phyloP scores from a whole-genome alignment of 2,329 filamentous ascomycete genomes.

The Coniosporium uncinatum region DNA sequence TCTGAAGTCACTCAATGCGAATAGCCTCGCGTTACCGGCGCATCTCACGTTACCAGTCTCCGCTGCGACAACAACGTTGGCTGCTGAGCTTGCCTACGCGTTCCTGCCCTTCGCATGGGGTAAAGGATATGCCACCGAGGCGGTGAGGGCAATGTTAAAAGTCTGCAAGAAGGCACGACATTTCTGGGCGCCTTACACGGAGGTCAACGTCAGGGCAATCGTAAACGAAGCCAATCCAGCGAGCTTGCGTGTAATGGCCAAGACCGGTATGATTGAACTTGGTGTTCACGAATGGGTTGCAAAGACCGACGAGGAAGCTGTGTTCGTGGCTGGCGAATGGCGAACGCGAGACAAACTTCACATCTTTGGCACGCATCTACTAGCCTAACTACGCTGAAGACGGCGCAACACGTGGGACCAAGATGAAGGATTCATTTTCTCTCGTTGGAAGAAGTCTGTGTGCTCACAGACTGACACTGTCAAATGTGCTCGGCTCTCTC shows the following conservation, averaged over 20 bases:
- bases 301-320: too few species aligned
- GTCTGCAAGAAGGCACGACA: conserved; percentile 10
- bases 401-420: too few species aligned
- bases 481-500: too few species aligned
- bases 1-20: conserved; percentile 12
- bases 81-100: conserved; percentile 12
- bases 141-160: conserved; percentile 15
- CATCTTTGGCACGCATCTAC: conserved; percentile 19
- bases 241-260: conserved; percentile 22
- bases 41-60: conserved; percentile 9
- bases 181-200: conserved; percentile 18
- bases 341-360: conserved; percentile 13
- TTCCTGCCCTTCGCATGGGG: conserved; percentile 13
- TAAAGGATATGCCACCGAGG: conserved; percentile 14
- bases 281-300: conserved; percentile 20
- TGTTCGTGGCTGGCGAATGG: conserved; percentile 18
- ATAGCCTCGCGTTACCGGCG: conserved; percentile 9
- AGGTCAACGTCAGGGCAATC: conserved; percentile 20
- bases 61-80: conserved; percentile 11
- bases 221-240: conserved; percentile 21
- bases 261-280: conserved; percentile 16
- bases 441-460: too few species aligned
- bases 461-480: too few species aligned
- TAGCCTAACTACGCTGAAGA: too few species aligned
- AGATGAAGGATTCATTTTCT: too few species aligned